Percentiles rank a stretch among this genome's conserved stretches.
These are phyloP conservation scores for Scleroderma citrinum DNA, from an alignment of 768 basidiomycete genomes.

Conservation along the genomic window DNA sequence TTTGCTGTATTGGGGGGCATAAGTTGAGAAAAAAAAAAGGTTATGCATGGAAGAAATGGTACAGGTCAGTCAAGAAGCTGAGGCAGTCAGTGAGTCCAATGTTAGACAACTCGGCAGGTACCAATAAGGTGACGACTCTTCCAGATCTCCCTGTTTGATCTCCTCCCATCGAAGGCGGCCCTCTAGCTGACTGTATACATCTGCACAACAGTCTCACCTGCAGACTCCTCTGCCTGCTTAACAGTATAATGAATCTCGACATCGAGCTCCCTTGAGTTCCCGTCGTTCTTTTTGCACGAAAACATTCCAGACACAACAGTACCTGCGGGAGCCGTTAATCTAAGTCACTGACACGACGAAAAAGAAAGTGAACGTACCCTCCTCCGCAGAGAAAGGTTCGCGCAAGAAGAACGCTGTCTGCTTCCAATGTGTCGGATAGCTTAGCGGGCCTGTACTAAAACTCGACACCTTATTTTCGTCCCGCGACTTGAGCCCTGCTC, in stretches of 20 bases:
- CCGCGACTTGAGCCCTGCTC: conserved; percentile 37
- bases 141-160: no score
- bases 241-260: conserved; percentile 81
- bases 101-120: no score
- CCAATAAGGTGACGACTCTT: no score
- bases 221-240: conserved; percentile 33
- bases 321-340: conserved; percentile 38
- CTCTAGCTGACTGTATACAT: conserved; percentile 70
- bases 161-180: no score
- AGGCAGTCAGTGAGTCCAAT: no score
- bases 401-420: conserved; percentile 86
- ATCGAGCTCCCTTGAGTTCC: conserved; percentile 83
- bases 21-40: no score
- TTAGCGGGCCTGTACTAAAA: conserved; percentile 88
- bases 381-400: conserved; percentile 68
- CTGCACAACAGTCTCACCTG: conserved; percentile 55
- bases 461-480: conserved; percentile 45
- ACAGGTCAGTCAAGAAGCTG: no score
- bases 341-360: not conserved
- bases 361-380: conserved; percentile 46
- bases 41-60: no score
- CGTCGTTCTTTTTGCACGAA: conserved; percentile 70
- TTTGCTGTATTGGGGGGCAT: no score
- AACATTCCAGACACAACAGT: conserved; percentile 75
- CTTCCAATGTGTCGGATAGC: conserved; percentile 93